These are phyloP conservation scores for Coniferiporia weirii DNA, from an alignment of 1,284 basidiomycete species.

Conservation along the genomic window DNA sequence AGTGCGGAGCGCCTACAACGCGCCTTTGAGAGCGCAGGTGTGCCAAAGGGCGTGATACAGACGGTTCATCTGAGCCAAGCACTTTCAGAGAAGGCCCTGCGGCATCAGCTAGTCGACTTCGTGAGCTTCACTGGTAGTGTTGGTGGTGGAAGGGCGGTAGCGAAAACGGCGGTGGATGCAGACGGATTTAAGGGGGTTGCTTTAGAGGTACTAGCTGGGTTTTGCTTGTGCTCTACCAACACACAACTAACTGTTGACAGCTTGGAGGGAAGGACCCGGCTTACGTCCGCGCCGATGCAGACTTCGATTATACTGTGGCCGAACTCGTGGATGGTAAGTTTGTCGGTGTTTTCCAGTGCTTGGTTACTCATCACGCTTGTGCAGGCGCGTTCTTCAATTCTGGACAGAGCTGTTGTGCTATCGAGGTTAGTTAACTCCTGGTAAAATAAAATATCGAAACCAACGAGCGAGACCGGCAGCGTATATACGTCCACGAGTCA, in stretches of 20 bases:
- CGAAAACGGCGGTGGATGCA: slow-evolving; percentile 53
- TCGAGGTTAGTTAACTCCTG: slow-evolving; percentile 50
- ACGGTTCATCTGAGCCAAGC: slow-evolving; percentile 74
- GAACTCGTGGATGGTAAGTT: slow-evolving; percentile 83
- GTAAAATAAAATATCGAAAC: neutral
- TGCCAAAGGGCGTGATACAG: slow-evolving; percentile 74
- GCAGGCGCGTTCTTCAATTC: slow-evolving; percentile 91
- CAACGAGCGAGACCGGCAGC: slow-evolving; percentile 37
- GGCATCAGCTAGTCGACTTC: slow-evolving; percentile 70
- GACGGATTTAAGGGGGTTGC: slow-evolving; percentile 76
- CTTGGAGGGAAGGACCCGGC: slow-evolving; percentile 96
- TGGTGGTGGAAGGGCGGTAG: slow-evolving; percentile 57
- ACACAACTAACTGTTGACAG: slow-evolving; percentile 35
- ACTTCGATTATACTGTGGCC: slow-evolving; percentile 76
- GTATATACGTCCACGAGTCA: slow-evolving; percentile 89
- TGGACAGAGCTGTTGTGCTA: slow-evolving; percentile 86
- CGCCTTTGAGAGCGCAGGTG: slow-evolving; percentile 67
- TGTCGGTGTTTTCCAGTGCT: neutral
- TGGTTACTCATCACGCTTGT: neutral
- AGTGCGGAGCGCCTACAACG: slow-evolving; percentile 77
- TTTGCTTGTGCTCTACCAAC: slow-evolving; percentile 4
- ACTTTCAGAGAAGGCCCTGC: slow-evolving; percentile 59
- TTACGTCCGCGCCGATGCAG: slow-evolving; percentile 84
- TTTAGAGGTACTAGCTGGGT: slow-evolving; percentile 48
- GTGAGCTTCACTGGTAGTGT: slow-evolving; percentile 92